phyloP scores from a whole-genome alignment of 371 early-diverging fungal species.

The Circinella minor region DNA sequence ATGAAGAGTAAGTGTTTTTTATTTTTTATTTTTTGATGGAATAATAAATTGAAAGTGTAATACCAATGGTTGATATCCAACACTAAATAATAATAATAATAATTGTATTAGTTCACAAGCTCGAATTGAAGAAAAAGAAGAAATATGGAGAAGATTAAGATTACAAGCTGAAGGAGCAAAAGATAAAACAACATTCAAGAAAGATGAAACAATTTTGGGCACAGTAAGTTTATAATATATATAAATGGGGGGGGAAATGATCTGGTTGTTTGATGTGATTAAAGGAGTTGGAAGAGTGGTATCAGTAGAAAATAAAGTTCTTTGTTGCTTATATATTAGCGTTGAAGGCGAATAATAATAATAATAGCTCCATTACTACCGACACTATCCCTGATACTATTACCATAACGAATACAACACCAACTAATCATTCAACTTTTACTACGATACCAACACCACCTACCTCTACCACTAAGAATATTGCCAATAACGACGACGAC shows the following conservation, averaged over 20 bases:
- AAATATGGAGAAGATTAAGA: constrained; percentile 15
- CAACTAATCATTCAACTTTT: neutral
- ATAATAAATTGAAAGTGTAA: too few relatives aligned
- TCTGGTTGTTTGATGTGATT: neutral
- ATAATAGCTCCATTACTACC: neutral
- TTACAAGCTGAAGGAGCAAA: constrained; percentile 21
- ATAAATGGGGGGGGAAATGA: neutral
- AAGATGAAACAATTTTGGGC: neutral
- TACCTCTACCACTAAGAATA: too few relatives aligned
- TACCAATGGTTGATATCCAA: too few relatives aligned
- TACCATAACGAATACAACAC: neutral
- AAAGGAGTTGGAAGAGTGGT: neutral
- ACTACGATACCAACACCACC: neutral
- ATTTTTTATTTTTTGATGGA: too few relatives aligned
- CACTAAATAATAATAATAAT: too few relatives aligned
- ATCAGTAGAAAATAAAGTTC: neutral
- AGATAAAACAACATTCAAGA: too few relatives aligned
- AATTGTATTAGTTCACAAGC: constrained; percentile 2
- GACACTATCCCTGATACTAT: neutral
- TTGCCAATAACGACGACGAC: too few relatives aligned
- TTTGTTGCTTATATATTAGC: constrained; percentile 9
- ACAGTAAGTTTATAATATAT: neutral
- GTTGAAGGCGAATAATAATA: constrained; percentile 6
- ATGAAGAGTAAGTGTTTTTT: constrained; percentile 16
- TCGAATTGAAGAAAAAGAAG: constrained; percentile 14